Conservation (phyloP, 192 early-diverging fungal species). For the Backusella mclennaniae region DNA sequence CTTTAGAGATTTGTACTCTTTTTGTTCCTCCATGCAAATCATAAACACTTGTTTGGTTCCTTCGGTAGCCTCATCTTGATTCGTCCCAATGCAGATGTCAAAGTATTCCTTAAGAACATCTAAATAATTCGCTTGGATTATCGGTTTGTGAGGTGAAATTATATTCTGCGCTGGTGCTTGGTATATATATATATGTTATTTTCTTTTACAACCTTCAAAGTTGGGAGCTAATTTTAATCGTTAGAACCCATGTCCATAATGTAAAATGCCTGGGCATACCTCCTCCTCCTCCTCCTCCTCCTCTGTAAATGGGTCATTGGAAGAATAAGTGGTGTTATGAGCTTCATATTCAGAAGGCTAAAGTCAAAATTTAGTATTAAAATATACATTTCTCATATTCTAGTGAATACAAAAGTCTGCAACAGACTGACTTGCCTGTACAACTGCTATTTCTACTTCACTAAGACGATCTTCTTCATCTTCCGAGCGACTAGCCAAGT, state of each 20-base stretch:
- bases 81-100: neutral
- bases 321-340: neutral
- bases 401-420: neutral
- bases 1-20: neutral
- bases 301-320: neutral
- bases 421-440: neutral
- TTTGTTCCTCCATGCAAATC: neutral
- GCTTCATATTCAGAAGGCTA: neutral
- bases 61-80: neutral
- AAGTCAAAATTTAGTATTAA: neutral
- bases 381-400: neutral
- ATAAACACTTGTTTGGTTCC: neutral
- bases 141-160: neutral
- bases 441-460: neutral
- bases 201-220: neutral
- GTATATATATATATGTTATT: neutral
- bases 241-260: neutral
- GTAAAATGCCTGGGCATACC: neutral
- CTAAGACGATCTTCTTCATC: neutral
- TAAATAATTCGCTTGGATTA: neutral
- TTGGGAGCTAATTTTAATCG: neutral
- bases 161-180: neutral
- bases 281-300: neutral
- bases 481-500: neutral
- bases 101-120: neutral